Base-by-base conservation (phyloP, 176 grass and related monocot genomes). In the Zizania latifolia region DNA sequence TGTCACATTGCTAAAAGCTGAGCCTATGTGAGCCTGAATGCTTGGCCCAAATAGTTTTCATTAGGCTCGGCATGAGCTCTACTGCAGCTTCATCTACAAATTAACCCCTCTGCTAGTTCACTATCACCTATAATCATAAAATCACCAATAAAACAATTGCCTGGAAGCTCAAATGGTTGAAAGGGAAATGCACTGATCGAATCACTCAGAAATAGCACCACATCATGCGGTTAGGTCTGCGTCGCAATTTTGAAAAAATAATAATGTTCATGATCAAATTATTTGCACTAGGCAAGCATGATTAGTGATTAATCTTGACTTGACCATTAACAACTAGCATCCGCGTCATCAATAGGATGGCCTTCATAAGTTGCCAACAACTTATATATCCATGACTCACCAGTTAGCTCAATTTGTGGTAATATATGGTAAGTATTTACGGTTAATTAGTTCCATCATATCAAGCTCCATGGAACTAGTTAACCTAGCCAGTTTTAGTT, bases 291-390 rank as follows among this genome's bases (percentile, higher is more conserved):
- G 41, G 62, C 55, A 80, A 83, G 40, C 68, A 83, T 54, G 39
- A 74, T 78, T 87, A 73, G 68, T 61, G 38, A 10, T 73, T 78
- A 67, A 78, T 74, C 60, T 78, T 53, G 79, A 83, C 41, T 34
- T 83, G 80, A 87, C 85, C 55, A 51, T 53, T 53, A 78, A 74
- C 79, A 78, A 68, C 79, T n/a, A n/a, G n/a, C n/a, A n/a, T n/a
- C n/a, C n/a, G n/a, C n/a, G n/a, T n/a, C n/a, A n/a, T n/a, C n/a
- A n/a, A n/a, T n/a, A n/a, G n/a, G n/a, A n/a, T 17, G 11, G 38
- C 51, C n/a, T n/a, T 19, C 54, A 41, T 74, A 39, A 74, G 50
- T 80, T 50, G 10, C 30, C 68, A 74, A 72, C 55, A 62, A 28
- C 27, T 36, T 70, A n/a, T n/a, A n/a, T n/a, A 76, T 55, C 46